Conservation (phyloP, 805 yeast genomes). For the Kregervanrija pseudodelftensis region DNA sequence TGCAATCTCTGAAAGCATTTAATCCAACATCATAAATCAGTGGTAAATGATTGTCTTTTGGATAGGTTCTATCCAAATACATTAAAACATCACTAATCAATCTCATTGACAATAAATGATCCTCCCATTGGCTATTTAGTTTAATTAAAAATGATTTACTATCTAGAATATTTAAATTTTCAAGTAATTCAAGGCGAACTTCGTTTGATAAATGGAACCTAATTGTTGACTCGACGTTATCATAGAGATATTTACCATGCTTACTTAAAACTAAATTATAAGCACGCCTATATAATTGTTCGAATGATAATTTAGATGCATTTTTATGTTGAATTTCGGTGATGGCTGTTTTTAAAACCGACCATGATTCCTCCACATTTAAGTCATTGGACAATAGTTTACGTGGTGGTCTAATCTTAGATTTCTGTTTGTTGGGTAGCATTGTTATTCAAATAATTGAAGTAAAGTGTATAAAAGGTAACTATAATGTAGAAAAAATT, state of each 20-base stretch:
- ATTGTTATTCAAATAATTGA: not conserved
- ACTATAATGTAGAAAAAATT: no score
- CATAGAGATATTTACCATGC: slow-evolving; percentile 58
- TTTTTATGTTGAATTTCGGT: slow-evolving; percentile 62
- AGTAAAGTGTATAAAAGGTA: not conserved
- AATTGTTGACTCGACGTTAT: slow-evolving; percentile 46
- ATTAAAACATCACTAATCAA: slow-evolving; percentile 78
- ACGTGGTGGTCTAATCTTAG: slow-evolving; percentile 63
- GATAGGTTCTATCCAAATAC: slow-evolving; percentile 82
- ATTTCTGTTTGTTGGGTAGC: slow-evolving; percentile 29
- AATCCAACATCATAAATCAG: slow-evolving; percentile 70
- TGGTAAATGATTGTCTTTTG: slow-evolving; percentile 56
- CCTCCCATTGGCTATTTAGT: slow-evolving; percentile 53
- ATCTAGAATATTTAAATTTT: slow-evolving; percentile 1
- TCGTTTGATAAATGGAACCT: slow-evolving; percentile 36
- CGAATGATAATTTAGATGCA: slow-evolving; percentile 71
- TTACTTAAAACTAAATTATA: slow-evolving; percentile 70
- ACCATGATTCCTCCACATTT: slow-evolving; percentile 66
- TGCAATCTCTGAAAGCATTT: slow-evolving; percentile 51
- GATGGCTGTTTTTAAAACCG: slow-evolving; percentile 57
- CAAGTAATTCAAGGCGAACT: slow-evolving; percentile 14
- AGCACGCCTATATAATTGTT: slow-evolving; percentile 72
- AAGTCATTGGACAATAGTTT: slow-evolving; percentile 34
- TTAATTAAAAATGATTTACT: slow-evolving; percentile 18
- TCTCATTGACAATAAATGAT: slow-evolving; percentile 64